A percentile compares a stretch with the other conserved stretches of the same genome.
Conservation (phyloP, 1,284 basidiomycete species). For the Cutaneotrichosporon cutaneum region DNA sequence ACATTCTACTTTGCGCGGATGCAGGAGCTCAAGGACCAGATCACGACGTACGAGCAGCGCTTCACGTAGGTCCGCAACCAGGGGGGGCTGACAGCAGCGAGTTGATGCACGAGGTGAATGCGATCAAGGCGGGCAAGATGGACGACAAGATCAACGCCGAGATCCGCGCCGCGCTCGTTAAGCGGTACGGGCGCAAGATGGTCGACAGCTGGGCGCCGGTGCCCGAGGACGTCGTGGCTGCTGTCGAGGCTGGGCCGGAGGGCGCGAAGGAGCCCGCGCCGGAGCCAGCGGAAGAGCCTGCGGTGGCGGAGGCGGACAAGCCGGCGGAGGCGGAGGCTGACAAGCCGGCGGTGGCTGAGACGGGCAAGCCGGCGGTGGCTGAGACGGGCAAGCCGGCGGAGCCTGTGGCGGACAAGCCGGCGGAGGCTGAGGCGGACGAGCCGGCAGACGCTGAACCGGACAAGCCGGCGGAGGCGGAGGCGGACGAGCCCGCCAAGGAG, state of each 20-base stretch:
- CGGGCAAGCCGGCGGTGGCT: too few relatives aligned
- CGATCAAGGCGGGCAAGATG: constrained; percentile 68
- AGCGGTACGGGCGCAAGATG: constrained; percentile 44
- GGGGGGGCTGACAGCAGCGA: constrained; percentile 16
- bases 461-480: too few relatives aligned
- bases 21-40: constrained; percentile 66
- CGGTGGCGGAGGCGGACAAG: not conserved
- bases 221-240: constrained; percentile 33
- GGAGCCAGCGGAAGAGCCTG: not conserved
- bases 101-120: constrained; percentile 56
- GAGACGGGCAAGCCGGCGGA: too few relatives aligned
- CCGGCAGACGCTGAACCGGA: too few relatives aligned
- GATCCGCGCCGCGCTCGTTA: constrained; percentile 45
- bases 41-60: constrained; percentile 67
- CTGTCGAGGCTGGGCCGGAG: constrained; percentile 31
- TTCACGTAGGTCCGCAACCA: constrained; percentile 64
- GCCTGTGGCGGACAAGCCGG: too few relatives aligned
- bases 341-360: too few relatives aligned
- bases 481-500: too few relatives aligned
- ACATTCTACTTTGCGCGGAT: constrained; percentile 69
- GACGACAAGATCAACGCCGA: constrained; percentile 60
- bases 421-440: too few relatives aligned
- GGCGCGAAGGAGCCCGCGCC: constrained; percentile 15
- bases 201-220: constrained; percentile 45
- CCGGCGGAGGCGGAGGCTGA: not conserved